phyloP scores from a whole-genome alignment of 2,329 filamentous ascomycete genomes.

The Pseudogymnoascus sp. region DNA sequence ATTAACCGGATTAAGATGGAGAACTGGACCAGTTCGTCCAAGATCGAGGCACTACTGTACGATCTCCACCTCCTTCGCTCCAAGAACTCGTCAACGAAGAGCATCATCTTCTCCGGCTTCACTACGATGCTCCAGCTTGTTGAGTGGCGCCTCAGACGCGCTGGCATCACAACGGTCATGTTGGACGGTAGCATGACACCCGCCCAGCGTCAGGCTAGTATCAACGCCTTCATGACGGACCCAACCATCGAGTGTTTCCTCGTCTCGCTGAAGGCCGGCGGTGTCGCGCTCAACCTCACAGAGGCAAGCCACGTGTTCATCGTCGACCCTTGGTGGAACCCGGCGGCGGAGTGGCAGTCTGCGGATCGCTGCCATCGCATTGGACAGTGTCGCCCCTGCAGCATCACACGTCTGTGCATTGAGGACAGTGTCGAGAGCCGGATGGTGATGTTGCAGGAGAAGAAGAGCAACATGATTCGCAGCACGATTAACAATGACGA shows the following conservation, averaged over 20 bases:
- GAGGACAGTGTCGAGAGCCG: constrained; percentile 95
- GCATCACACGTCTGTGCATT: constrained; percentile 89
- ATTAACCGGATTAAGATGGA: constrained; percentile 99
- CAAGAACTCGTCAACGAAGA: constrained; percentile 89
- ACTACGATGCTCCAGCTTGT: constrained; percentile 96
- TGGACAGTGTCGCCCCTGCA: constrained; percentile 86
- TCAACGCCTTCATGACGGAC: constrained; percentile 95
- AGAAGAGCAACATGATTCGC: constrained; percentile 97
- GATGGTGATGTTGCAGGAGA: constrained; percentile 94
- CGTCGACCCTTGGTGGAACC: constrained; percentile 99
- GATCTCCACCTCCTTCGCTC: constrained; percentile 87
- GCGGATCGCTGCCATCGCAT: constrained; percentile 93
- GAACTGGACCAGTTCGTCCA: constrained; percentile 95
- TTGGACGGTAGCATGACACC: constrained; percentile 96
- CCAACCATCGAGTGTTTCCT: constrained; percentile 91
- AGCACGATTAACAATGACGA: constrained; percentile 94
- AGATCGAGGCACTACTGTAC: constrained; percentile 94
- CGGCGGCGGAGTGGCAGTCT: constrained; percentile 98
- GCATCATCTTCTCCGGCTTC: constrained; percentile 95
- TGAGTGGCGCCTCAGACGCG: constrained; percentile 90
- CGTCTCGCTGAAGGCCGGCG: constrained; percentile 91
- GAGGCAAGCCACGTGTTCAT: constrained; percentile 95
- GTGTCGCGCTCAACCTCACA: constrained; percentile 89
- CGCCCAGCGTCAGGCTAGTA: constrained; percentile 83
- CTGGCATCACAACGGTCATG: constrained; percentile 98